A percentile compares a stretch with the other conserved stretches of the same genome.
These are phyloP conservation scores for Yarrowia sp. DNA, from an alignment of 805 yeast genomes.

Conservation along the genomic window DNA sequence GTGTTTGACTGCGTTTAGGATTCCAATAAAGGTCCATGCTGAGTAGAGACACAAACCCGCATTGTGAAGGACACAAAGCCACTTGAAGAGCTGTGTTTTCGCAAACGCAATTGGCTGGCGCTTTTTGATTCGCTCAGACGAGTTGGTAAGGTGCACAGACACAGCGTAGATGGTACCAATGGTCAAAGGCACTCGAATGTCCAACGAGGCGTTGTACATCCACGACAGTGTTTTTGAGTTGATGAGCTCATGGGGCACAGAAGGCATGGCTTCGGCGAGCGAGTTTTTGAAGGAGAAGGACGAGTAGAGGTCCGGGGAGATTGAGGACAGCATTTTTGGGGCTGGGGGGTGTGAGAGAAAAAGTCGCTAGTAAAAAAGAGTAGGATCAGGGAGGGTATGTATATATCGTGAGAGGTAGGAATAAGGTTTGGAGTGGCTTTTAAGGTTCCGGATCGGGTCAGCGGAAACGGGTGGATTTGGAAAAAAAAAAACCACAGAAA, in stretches of 20 bases:
- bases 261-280: slow-evolving; percentile 25
- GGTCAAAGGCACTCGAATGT: slow-evolving; percentile 51
- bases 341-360: no score
- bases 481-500: no score
- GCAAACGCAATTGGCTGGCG: slow-evolving; percentile 48
- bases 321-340: neutral
- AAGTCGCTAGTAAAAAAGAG: neutral
- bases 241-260: slow-evolving; percentile 14
- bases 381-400: neutral
- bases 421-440: neutral
- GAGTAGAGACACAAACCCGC: slow-evolving; percentile 61
- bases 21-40: slow-evolving; percentile 67
- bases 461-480: no score
- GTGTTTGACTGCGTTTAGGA: slow-evolving; percentile 47
- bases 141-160: slow-evolving; percentile 54
- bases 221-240: slow-evolving; percentile 22
- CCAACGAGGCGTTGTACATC: slow-evolving; percentile 39
- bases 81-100: slow-evolving; percentile 45
- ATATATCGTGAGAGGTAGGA: neutral
- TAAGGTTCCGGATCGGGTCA: neutral
- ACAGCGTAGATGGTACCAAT: slow-evolving; percentile 58
- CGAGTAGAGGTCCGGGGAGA: slow-evolving; percentile 12
- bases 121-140: slow-evolving; percentile 43
- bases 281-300: slow-evolving; percentile 19
- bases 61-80: slow-evolving; percentile 59